Conservation (phyloP, 306 rosid genomes). For the Biancaea sappan region DNA sequence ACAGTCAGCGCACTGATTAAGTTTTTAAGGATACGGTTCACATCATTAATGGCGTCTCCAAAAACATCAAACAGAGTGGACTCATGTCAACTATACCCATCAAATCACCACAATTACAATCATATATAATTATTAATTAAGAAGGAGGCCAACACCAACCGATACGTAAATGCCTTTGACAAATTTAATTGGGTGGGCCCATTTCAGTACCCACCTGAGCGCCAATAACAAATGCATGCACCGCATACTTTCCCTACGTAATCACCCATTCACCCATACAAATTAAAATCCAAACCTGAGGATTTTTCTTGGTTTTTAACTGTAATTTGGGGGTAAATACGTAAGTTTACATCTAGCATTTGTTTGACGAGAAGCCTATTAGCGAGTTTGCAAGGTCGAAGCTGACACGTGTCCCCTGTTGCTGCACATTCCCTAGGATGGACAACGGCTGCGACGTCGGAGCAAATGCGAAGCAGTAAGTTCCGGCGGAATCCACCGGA, state of each 20-base stretch:
- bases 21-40: too few species aligned
- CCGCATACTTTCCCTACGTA: background rate
- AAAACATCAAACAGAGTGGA: too few species aligned
- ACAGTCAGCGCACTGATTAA: too few species aligned
- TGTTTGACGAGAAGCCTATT: constrained; percentile 71
- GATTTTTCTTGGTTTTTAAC: background rate
- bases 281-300: background rate
- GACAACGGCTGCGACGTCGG: constrained; percentile 69
- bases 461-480: constrained; percentile 86
- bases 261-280: background rate
- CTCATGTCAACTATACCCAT: too few species aligned
- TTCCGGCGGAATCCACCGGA: constrained; percentile 70
- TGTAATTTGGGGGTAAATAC: constrained; percentile 25
- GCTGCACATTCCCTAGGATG: constrained; percentile 89
- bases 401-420: constrained; percentile 97
- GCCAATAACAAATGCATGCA: background rate
- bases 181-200: background rate
- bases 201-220: constrained; percentile 1
- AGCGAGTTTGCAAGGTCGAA: constrained; percentile 57
- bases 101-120: background rate
- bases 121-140: background rate
- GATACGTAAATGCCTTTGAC: background rate
- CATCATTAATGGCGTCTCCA: too few species aligned
- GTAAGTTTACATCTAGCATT: constrained; percentile 51
- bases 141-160: constrained; percentile 27